Evolutionary conservation across 2,329 filamentous ascomycete species (phyloP).

Genomic region (Trichophyton benhamiae): DNA sequence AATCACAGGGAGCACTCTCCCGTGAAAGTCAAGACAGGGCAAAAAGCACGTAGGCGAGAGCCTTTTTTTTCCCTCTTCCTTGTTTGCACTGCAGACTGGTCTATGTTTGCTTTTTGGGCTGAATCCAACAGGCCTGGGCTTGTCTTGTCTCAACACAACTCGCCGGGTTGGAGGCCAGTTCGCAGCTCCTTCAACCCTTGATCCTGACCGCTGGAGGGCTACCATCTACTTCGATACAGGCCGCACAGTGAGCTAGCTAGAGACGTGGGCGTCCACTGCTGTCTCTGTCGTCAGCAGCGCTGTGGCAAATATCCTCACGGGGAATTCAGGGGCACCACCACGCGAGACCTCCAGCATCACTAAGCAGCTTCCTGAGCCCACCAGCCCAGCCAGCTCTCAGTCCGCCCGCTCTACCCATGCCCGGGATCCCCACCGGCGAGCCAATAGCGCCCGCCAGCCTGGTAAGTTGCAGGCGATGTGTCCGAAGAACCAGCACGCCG

Average conservation of each 20-base stretch:
- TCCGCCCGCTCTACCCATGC: background rate
- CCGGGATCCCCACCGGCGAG: background rate
- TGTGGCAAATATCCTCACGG: background rate
- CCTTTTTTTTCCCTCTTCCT: background rate
- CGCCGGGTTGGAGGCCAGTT: background rate
- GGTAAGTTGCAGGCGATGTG: background rate
- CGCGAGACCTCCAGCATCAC: too few species aligned
- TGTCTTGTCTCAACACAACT: background rate
- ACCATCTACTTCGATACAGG: background rate
- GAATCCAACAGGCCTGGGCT: background rate
- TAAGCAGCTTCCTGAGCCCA: too few species aligned
- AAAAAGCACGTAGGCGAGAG: background rate
- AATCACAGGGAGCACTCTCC: background rate
- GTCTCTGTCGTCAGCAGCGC: background rate
- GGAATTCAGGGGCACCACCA: background rate
- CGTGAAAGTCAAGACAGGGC: background rate
- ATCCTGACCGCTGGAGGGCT: background rate
- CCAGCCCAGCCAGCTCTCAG: too few species aligned
- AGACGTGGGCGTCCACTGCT: background rate
- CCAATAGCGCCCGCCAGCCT: background rate
- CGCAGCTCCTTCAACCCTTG: background rate
- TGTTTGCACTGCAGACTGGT: background rate
- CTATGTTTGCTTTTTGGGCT: constrained; percentile 1
- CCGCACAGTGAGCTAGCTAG: too few species aligned
- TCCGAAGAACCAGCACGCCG: background rate